These are phyloP conservation scores for Sporisorium exsertum DNA, from an alignment of 1,284 basidiomycete species.

Conservation along the genomic window DNA sequence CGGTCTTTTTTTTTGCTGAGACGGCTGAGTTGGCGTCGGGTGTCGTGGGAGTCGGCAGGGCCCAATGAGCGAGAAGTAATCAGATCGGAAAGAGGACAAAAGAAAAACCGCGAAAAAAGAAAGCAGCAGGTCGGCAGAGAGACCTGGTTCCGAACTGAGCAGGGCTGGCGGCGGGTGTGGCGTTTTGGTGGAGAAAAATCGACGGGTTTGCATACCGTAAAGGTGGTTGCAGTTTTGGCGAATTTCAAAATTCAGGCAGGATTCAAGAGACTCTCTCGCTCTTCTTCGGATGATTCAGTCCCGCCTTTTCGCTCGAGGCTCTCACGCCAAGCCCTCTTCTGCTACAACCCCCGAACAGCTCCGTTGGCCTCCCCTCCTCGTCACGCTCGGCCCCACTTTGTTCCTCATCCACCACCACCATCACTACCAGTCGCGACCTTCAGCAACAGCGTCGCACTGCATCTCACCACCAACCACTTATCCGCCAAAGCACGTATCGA, in stretches of 20 bases:
- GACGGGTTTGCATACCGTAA: slow-evolving; percentile 1
- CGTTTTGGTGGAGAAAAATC: background rate
- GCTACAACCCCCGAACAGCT: background rate
- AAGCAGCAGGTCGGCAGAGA: background rate
- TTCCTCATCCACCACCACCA: background rate
- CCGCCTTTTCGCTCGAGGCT: background rate
- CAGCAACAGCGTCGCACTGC: background rate
- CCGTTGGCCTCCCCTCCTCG: background rate
- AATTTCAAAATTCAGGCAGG: slow-evolving; percentile 1
- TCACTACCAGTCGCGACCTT: background rate
- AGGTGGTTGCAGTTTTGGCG: background rate
- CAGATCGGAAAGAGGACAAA: slow-evolving; percentile 1
- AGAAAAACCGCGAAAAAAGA: background rate
- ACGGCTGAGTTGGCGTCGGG: background rate
- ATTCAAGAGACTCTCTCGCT: background rate
- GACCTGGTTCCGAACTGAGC: slow-evolving; percentile 10
- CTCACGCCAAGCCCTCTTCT: background rate
- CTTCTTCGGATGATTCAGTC: background rate
- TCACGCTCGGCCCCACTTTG: too few relatives aligned
- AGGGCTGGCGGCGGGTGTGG: background rate
- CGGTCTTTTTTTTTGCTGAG: too few relatives aligned
- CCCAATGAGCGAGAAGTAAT: slow-evolving; percentile 9
- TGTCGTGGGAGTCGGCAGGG: background rate
- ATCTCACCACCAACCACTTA: background rate
- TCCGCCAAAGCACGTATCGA: too few relatives aligned